Percentiles rank a stretch among this genome's conserved stretches.
These are phyloP conservation scores for Mallotus repandus DNA, from an alignment of 441 rosid genomes.

Conservation along the genomic window DNA sequence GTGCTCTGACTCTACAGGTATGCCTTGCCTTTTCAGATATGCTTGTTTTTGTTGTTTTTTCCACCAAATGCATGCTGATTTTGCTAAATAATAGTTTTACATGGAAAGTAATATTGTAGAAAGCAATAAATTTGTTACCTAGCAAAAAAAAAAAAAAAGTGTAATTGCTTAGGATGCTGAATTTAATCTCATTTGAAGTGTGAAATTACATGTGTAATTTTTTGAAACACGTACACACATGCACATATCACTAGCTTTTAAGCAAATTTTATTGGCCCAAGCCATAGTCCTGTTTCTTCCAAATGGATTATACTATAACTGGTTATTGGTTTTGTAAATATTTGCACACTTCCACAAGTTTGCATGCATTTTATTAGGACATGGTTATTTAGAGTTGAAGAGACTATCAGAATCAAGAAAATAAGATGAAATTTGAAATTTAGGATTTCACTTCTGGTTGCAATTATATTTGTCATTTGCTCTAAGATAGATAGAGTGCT, in stretches of 20 bases:
- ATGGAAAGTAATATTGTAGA: background rate
- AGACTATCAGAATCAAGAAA: no score
- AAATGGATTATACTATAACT: background rate
- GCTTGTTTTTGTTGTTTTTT: background rate
- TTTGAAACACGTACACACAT: no score
- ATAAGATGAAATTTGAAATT: no score
- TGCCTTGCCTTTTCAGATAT: background rate
- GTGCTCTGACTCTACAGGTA: conserved; percentile 60
- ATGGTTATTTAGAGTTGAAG: no score
- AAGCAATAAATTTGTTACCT: background rate
- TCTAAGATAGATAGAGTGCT: background rate
- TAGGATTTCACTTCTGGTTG: background rate
- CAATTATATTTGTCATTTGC: background rate
- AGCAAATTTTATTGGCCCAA: no score
- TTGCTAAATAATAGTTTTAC: background rate
- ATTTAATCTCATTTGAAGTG: background rate
- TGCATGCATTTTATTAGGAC: background rate
- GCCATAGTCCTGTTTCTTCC: background rate
- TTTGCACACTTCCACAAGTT: background rate
- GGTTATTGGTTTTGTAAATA: background rate
- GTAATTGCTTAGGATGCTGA: background rate
- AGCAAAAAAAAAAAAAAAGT: background rate
- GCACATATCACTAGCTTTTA: no score
- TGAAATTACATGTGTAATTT: background rate
- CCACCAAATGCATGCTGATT: background rate